Base-by-base conservation (phyloP, 2,329 filamentous ascomycete genomes). In the Bipolaris cookei region DNA sequence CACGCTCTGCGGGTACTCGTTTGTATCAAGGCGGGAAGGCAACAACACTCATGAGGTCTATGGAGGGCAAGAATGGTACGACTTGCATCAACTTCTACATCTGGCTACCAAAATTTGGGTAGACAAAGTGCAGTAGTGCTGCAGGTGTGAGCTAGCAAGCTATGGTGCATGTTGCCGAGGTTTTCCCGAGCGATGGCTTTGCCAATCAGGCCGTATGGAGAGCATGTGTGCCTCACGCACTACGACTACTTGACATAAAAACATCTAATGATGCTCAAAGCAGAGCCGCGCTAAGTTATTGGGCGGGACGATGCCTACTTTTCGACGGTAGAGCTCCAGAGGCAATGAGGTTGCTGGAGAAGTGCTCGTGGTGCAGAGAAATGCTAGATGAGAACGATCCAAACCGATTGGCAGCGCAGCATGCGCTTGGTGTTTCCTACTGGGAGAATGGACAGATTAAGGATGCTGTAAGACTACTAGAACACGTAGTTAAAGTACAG, bases 1-100 rank as follows among this genome's bases (percentile, higher is more conserved):
- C 38, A 66, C 55, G n/a, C 58, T 69, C 6, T 65, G 57, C 43
- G 54, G 54, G 10, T 71, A 70, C 58, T 68, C 67, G 5, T 64
- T 71, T 34, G 13, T 69, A 6, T 32, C 41, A 20, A 58, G 54
- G 48, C 56, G 34, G n/a, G 42, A 56, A 10, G 56, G 60, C 38
- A 54, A 65, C 23, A 41, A 14, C 34, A 54, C 25, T 13, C 37
- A 2, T 21, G 20, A 38, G 13, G 14, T 21, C 3, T 7, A 38
- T 1, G 13, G 18, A 61, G 20, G 55, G 23, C 37, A 50, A 42
- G 37, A 50, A 25, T 50, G 16, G 47, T 41, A 41, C 11, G 25
- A 66, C 30, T 11, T 66, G 3, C 57, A 67, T 34, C 50, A 51
- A 38, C 58, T 67, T 3, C 61, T 65, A 30, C 57, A 67, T 42